Conservation (phyloP, 345 rosid species). For the Zanthoxylum bungeanum region DNA sequence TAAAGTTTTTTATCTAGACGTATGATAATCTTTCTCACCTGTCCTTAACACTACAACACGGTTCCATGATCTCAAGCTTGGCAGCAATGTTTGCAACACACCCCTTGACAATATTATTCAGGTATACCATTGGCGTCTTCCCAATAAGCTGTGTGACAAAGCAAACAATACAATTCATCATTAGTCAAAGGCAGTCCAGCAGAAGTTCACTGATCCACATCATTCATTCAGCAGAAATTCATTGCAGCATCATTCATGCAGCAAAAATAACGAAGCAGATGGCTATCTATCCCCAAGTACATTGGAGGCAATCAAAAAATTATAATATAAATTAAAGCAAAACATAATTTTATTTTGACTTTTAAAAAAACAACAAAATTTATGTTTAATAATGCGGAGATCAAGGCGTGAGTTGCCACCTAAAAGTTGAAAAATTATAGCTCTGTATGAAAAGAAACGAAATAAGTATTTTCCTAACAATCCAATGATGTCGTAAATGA, state of each 20-base stretch:
- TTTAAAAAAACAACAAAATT: not conserved
- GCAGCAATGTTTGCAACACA: conserved; percentile 81
- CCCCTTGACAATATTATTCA: conserved; percentile 80
- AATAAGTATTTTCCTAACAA: not conserved
- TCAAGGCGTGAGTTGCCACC: not conserved
- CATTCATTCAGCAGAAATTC: no score
- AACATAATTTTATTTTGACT: not conserved
- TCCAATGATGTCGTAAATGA: not conserved
- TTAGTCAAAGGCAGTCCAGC: not conserved
- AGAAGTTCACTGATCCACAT: not conserved
- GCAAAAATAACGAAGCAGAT: no score
- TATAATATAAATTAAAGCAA: not conserved
- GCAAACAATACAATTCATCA: conserved; percentile 10
- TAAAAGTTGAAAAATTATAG: not conserved
- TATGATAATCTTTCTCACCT: conserved; percentile 34
- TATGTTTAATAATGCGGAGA: no score
- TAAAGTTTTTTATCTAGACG: conserved; percentile 4
- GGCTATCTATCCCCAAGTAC: no score
- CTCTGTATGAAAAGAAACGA: not conserved
- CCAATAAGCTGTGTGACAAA: conserved; percentile 69
- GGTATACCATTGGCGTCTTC: conserved; percentile 92
- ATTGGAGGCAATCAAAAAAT: not conserved
- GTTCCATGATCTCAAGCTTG: conserved; percentile 93
- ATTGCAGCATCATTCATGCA: not conserved
- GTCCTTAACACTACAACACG: conserved; percentile 90